phyloP scores from a whole-genome alignment of 331 rosid species.

The Acacia concinna region DNA sequence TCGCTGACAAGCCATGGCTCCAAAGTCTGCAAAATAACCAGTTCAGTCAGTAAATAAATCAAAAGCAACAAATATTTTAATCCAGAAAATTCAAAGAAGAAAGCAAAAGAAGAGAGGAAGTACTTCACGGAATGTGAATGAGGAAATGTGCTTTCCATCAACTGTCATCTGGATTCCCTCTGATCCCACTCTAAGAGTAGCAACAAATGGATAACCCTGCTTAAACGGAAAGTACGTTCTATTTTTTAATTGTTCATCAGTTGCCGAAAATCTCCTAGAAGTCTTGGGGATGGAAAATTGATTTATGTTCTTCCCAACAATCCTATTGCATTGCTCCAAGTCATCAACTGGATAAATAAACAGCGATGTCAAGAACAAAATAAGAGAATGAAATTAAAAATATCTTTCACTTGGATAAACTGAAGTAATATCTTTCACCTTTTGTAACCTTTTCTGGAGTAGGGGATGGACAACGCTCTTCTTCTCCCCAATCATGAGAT shows the following conservation, averaged over 20 bases:
- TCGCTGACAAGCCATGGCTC: conserved; percentile 98
- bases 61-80: conserved; percentile 24
- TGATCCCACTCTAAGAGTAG: conserved; percentile 91
- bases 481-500: conserved; percentile 96
- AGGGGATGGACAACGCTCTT: conserved; percentile 98
- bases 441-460: conserved; percentile 63
- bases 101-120: conserved; percentile 12
- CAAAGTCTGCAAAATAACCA: conserved; percentile 68
- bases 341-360: conserved; percentile 81
- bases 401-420: neutral
- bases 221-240: conserved; percentile 83
- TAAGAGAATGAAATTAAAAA: neutral
- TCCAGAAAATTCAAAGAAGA: neutral
- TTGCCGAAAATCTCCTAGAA: conserved; percentile 50
- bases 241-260: conserved; percentile 54
- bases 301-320: conserved; percentile 69
- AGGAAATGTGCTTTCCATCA: conserved; percentile 95
- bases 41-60: conserved; percentile 34
- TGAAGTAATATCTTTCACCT: conserved; percentile 49
- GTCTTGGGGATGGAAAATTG: conserved; percentile 32
- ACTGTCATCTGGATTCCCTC: conserved; percentile 99
- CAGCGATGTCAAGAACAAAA: conserved; percentile 24
- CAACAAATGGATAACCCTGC: conserved; percentile 96
- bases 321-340: conserved; percentile 92
- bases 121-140: conserved; percentile 95